Evolutionary conservation across 2,329 filamentous ascomycete species (phyloP).

Genomic region (Botrytis galanthina): DNA sequence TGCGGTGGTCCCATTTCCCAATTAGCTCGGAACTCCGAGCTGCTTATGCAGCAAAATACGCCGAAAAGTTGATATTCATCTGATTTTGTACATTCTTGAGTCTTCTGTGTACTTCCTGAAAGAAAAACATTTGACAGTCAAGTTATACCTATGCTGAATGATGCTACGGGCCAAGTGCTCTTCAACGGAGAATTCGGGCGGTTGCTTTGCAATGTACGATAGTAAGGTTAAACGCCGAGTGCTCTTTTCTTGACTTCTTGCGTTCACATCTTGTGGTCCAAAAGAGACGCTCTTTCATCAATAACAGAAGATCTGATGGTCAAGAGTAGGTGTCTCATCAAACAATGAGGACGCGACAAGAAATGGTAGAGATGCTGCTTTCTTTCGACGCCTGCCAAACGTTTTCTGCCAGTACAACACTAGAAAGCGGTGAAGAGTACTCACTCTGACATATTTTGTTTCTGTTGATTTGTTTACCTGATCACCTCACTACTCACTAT

Average conservation of each 20-base stretch:
- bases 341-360: neutral
- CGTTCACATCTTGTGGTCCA: neutral
- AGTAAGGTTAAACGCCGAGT: neutral
- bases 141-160: neutral
- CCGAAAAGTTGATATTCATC: neutral
- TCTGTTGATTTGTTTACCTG: neutral
- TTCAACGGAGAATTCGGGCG: neutral
- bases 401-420: neutral
- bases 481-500: neutral
- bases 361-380: neutral
- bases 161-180: neutral
- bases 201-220: neutral
- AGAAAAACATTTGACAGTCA: neutral
- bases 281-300: neutral
- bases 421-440: neutral
- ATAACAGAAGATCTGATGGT: too few species aligned
- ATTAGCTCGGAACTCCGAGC: neutral
- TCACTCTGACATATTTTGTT: neutral
- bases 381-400: neutral
- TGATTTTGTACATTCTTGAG: neutral
- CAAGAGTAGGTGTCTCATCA: neutral
- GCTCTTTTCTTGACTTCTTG: neutral
- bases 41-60: neutral
- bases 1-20: neutral
- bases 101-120: neutral